Conservation (phyloP, 2,329 filamentous ascomycete species). For the Cladosporium sp. region DNA sequence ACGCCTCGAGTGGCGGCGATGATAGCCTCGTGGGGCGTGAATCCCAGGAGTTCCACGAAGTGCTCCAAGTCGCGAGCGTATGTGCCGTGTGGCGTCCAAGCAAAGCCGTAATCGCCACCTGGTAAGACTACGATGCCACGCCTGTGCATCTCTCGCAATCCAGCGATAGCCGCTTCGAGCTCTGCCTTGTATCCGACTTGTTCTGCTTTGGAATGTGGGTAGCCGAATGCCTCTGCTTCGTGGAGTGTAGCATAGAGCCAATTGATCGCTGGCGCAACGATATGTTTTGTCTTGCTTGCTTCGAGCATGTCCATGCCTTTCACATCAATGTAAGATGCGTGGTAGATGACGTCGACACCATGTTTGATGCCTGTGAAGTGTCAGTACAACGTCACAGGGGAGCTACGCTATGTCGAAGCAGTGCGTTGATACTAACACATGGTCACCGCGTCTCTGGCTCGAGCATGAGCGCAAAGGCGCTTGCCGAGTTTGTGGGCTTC, state of each 20-base stretch:
- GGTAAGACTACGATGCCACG: conserved; percentile 45
- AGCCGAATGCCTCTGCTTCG: conserved; percentile 40
- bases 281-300: conserved; percentile 35
- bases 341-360: conserved; percentile 47
- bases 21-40: conserved; percentile 43
- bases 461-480: conserved; percentile 43
- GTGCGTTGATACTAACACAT: conserved; percentile 36
- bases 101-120: conserved; percentile 26
- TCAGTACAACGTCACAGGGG: background rate
- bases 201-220: conserved; percentile 40
- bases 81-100: conserved; percentile 16
- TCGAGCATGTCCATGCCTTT: conserved; percentile 41
- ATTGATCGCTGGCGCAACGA: conserved; percentile 44
- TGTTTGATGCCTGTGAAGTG: conserved; percentile 28
- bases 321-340: conserved; percentile 44
- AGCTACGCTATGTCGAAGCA: background rate
- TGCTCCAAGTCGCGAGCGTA: conserved; percentile 47
- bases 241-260: conserved; percentile 39
- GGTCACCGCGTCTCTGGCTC: conserved; percentile 42
- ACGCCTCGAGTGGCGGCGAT: conserved; percentile 49
- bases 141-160: conserved; percentile 42
- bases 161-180: conserved; percentile 37
- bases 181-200: conserved; percentile 43
- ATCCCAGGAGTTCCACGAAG: conserved; percentile 43
- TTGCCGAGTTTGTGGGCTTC: conserved; percentile 41